A percentile compares a stretch with the other conserved stretches of the same genome.
These are phyloP conservation scores for Xylaria sp. DNA, from an alignment of 2,329 filamentous ascomycete species.

Conservation along the genomic window DNA sequence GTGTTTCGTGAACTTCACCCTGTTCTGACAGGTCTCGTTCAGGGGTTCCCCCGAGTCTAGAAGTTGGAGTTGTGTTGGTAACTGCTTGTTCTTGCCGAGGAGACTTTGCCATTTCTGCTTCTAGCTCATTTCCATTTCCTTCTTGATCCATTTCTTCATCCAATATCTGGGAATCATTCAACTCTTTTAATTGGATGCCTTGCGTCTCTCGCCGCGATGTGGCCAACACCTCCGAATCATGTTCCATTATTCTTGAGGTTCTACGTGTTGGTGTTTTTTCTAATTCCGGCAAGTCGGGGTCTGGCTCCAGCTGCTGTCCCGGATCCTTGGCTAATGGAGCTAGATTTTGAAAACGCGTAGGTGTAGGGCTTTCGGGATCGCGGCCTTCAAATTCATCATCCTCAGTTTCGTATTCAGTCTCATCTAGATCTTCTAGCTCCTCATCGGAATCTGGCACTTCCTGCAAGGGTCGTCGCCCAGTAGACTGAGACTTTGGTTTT, in stretches of 20 bases:
- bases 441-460: slow-evolving; percentile 42
- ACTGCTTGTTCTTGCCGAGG: not conserved
- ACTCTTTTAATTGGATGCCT: not conserved
- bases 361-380: slow-evolving; percentile 26
- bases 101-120: slow-evolving; percentile 8
- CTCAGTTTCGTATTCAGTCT: slow-evolving; percentile 35
- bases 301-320: slow-evolving; percentile 20
- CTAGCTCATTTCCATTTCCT: slow-evolving; percentile 1
- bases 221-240: not conserved
- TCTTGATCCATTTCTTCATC: not conserved
- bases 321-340: not conserved
- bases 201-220: not conserved
- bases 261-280: slow-evolving; percentile 34
- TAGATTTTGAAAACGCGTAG: slow-evolving; percentile 3
- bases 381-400: slow-evolving; percentile 27
- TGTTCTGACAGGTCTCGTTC: slow-evolving; percentile 19
- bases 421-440: slow-evolving; percentile 32
- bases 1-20: slow-evolving; percentile 16
- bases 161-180: not conserved
- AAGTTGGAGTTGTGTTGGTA: not conserved
- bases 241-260: not conserved
- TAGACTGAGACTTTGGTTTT: slow-evolving; percentile 32
- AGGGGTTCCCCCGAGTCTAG: slow-evolving; percentile 24
- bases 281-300: slow-evolving; percentile 25
- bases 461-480: slow-evolving; percentile 34